phyloP scores from a whole-genome alignment of 2,329 filamentous ascomycete species.

The Xylaria sp. region DNA sequence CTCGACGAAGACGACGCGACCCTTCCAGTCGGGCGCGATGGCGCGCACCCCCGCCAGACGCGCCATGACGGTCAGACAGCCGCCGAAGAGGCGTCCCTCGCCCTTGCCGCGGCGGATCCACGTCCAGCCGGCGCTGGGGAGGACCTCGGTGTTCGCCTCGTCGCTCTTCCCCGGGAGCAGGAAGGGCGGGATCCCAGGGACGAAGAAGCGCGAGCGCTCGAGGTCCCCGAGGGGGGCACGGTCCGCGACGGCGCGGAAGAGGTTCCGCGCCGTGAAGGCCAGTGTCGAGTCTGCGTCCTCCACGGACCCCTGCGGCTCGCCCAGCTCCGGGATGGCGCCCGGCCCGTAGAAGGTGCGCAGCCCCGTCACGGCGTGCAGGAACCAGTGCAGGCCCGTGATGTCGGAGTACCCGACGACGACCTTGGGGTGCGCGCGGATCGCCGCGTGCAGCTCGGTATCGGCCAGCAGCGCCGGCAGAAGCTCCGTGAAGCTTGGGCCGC shows the following conservation, averaged over 20 bases:
- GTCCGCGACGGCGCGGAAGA: conserved; percentile 50
- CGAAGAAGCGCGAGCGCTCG: conserved; percentile 50
- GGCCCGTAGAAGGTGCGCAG: conserved; percentile 59
- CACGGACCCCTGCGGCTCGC: conserved; percentile 44
- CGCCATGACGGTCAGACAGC: conserved; percentile 55
- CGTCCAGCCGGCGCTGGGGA: conserved; percentile 48
- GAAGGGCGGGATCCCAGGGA: conserved; percentile 42
- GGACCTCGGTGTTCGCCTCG: conserved; percentile 48
- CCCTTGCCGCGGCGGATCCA: conserved; percentile 54
- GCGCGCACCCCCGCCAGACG: conserved; percentile 52
- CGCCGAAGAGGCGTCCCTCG: conserved; percentile 59
- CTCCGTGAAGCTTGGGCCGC: conserved; percentile 55
- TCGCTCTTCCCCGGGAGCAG: conserved; percentile 34
- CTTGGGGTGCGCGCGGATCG: conserved; percentile 54
- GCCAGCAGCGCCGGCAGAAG: conserved; percentile 53
- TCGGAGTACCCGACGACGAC: conserved; percentile 58
- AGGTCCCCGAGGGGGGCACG: conserved; percentile 49
- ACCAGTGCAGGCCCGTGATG: conserved; percentile 58
- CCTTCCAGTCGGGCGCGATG: conserved; percentile 53
- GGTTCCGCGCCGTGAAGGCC: conserved; percentile 48
- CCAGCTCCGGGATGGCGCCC: conserved; percentile 54
- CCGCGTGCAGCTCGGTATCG: conserved; percentile 51
- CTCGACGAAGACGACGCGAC: conserved; percentile 56
- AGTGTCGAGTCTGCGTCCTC: conserved; percentile 47
- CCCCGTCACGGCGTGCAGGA: conserved; percentile 52